Conservation (phyloP, 331 rosid species). For the Prunus yedoensis region DNA sequence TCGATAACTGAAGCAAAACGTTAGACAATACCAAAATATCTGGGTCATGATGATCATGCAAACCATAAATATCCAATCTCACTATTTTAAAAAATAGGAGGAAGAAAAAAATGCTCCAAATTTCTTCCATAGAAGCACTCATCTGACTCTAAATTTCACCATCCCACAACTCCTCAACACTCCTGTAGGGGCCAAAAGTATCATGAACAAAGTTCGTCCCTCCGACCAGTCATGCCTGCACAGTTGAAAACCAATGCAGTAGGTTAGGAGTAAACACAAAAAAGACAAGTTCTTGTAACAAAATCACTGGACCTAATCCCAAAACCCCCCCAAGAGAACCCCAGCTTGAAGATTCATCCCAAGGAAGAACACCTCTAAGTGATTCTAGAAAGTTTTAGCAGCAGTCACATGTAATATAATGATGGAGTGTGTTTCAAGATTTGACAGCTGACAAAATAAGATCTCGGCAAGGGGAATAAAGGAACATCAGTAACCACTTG, state of each 20-base stretch:
- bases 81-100: not conserved
- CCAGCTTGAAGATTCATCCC: not conserved
- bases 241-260: not conserved
- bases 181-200: conserved; percentile 49
- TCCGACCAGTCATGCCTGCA: conserved; percentile 68
- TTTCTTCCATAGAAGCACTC: not conserved
- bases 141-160: conserved; percentile 59
- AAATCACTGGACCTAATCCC: too few species aligned
- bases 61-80: not conserved
- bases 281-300: not conserved
- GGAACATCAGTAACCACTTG: conserved; percentile 15
- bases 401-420: not conserved
- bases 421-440: not conserved
- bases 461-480: not conserved
- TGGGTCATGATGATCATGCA: not conserved
- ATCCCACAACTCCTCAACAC: conserved; percentile 75
- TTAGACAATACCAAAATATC: too few species aligned
- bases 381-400: not conserved
- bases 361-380: not conserved
- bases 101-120: not conserved
- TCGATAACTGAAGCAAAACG: too few species aligned
- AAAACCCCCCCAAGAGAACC: not conserved
- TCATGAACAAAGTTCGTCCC: conserved; percentile 62
- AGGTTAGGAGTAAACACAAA: conserved; percentile 2
- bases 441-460: not conserved